Evolutionary conservation across 352 stramenopile species (phyloP).

Genomic region (Globisporangium solare): DNA sequence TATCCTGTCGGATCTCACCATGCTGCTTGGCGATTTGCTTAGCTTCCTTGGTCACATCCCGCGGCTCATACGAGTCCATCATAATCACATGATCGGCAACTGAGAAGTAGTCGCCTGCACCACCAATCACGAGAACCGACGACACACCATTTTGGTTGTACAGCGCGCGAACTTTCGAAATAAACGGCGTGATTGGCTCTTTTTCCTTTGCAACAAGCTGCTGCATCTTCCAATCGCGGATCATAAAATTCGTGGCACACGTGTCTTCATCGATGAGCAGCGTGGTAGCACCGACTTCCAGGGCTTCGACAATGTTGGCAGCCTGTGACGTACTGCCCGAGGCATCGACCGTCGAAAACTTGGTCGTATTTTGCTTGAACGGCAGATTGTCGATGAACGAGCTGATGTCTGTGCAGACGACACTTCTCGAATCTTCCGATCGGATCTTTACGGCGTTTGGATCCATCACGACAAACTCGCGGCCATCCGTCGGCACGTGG

Average conservation of each 20-base stretch:
- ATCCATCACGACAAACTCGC: slow-evolving; percentile 92
- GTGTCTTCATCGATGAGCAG: slow-evolving; percentile 97
- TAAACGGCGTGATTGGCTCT: slow-evolving; percentile 98
- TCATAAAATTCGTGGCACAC: slow-evolving; percentile 98
- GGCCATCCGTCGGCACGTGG: slow-evolving; percentile 92
- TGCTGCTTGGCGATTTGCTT: slow-evolving; percentile 88
- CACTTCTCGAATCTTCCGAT: slow-evolving; percentile 92
- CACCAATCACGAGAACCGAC: slow-evolving; percentile 95
- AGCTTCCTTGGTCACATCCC: slow-evolving; percentile 89
- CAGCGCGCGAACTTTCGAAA: slow-evolving; percentile 92
- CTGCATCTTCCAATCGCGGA: slow-evolving; percentile 97
- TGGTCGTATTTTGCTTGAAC: slow-evolving; percentile 89
- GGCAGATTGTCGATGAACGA: slow-evolving; percentile 97
- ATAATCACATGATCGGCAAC: slow-evolving; percentile 95
- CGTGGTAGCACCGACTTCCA: slow-evolving; percentile 88
- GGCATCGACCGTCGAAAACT: slow-evolving; percentile 91
- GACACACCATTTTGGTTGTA: slow-evolving; percentile 88
- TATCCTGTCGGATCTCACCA: slow-evolving; percentile 44
- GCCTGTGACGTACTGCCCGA: slow-evolving; percentile 96
- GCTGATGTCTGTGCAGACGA: slow-evolving; percentile 90
- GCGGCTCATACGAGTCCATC: slow-evolving; percentile 94
- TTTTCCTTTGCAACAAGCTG: slow-evolving; percentile 93
- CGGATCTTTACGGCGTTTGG: slow-evolving; percentile 92
- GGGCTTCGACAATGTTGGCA: slow-evolving; percentile 93
- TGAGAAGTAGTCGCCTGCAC: slow-evolving; percentile 95